Evolutionary conservation across 352 stramenopile genomes (phyloP).

Genomic region (Phytophthora agathidicida): DNA sequence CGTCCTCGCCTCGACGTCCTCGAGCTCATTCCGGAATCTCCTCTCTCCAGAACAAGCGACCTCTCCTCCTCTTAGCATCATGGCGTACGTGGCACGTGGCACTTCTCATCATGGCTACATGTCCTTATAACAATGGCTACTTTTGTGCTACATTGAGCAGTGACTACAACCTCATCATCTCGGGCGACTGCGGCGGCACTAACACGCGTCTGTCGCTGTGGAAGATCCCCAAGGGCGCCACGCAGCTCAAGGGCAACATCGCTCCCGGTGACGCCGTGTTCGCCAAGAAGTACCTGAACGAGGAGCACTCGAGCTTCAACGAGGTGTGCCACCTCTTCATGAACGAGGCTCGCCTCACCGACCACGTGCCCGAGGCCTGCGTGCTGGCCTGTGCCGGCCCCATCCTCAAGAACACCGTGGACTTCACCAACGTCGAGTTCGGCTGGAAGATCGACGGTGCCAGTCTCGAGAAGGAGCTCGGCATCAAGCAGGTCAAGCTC

Average conservation of each 20-base stretch:
- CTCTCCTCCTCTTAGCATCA: neutral
- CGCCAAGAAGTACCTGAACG: conserved; percentile 89
- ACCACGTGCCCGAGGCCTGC: conserved; percentile 62
- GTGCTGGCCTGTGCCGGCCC: conserved; percentile 83
- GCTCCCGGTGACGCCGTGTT: conserved; percentile 84
- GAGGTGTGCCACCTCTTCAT: conserved; percentile 94
- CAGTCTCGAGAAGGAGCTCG: conserved; percentile 77
- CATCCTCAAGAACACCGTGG: conserved; percentile 83
- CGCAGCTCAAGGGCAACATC: conserved; percentile 67
- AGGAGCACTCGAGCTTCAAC: conserved; percentile 80
- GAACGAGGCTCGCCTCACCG: conserved; percentile 87
- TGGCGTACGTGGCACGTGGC: conserved; percentile 21
- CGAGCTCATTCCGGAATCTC: conserved; percentile 29
- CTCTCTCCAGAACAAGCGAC: conserved; percentile 12
- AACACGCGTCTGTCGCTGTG: conserved; percentile 95
- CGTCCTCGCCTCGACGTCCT: neutral
- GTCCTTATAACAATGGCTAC: neutral
- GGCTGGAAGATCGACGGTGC: conserved; percentile 91
- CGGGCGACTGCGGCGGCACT: conserved; percentile 97
- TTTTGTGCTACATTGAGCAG: conserved; percentile 25
- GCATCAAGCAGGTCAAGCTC: conserved; percentile 89
- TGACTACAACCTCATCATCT: conserved; percentile 40
- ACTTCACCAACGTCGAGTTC: conserved; percentile 95
- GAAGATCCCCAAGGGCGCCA: conserved; percentile 67
- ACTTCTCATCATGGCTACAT: neutral